These are phyloP conservation scores for Gleditsia sinensis DNA, from an alignment of 306 rosid genomes.

Conservation along the genomic window DNA sequence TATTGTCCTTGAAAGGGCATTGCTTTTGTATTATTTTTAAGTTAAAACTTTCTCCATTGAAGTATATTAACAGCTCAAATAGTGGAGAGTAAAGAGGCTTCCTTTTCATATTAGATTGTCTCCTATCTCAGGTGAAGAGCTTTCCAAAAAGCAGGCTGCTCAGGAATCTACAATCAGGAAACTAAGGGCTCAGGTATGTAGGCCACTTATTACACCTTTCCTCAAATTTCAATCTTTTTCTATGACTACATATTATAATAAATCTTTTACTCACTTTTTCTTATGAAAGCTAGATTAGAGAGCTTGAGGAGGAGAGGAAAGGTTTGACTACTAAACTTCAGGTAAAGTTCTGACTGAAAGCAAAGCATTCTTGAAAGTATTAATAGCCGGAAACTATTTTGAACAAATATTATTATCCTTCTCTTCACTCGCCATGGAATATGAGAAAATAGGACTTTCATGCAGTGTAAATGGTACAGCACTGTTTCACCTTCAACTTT, in stretches of 20 bases:
- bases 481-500: background rate
- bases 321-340: slow-evolving; percentile 85
- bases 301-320: slow-evolving; percentile 99
- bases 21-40: background rate
- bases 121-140: slow-evolving; percentile 71
- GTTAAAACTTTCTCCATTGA: background rate
- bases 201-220: slow-evolving; percentile 25
- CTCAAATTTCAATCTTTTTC: slow-evolving; percentile 7
- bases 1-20: background rate
- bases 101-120: background rate
- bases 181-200: slow-evolving; percentile 70
- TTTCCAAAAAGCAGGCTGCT: slow-evolving; percentile 84
- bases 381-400: slow-evolving; percentile 26
- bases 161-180: slow-evolving; percentile 78
- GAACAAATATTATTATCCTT: slow-evolving; percentile 24
- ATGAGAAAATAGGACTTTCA: slow-evolving; percentile 1
- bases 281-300: slow-evolving; percentile 94
- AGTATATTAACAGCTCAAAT: background rate
- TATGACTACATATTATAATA: slow-evolving; percentile 9
- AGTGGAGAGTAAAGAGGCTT: background rate
- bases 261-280: slow-evolving; percentile 33
- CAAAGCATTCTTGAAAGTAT: slow-evolving; percentile 23
- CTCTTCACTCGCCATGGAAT: slow-evolving; percentile 20
- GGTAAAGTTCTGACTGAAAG: slow-evolving; percentile 54
- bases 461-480: background rate